Percentiles rank a stretch among this genome's conserved stretches.
Evolutionary conservation across 176 grass and related monocot species (phyloP).

Genomic region (Avena eriantha): DNA sequence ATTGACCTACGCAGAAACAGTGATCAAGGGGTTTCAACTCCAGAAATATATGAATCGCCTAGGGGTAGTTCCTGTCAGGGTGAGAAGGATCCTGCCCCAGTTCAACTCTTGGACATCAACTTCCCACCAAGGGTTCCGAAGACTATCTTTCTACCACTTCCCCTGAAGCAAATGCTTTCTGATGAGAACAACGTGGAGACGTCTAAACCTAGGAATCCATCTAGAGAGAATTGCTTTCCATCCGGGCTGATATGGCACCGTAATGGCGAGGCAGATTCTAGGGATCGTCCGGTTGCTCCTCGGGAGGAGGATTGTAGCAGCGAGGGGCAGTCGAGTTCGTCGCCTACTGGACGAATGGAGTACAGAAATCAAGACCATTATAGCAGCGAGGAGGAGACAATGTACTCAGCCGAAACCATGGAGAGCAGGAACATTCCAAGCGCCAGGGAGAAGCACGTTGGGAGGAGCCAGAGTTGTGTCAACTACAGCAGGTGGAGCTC

Average conservation of each 20-base stretch:
- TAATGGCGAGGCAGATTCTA: slow-evolving; percentile 51
- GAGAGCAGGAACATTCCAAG: slow-evolving; percentile 88
- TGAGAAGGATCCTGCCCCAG: slow-evolving; percentile 49
- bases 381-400: slow-evolving; percentile 83
- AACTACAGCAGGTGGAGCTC: slow-evolving; percentile 77
- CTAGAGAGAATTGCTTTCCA: slow-evolving; percentile 56
- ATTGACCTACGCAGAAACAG: slow-evolving; percentile 62
- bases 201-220: slow-evolving; percentile 50
- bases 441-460: slow-evolving; percentile 70
- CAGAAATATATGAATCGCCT: slow-evolving; percentile 79
- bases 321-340: slow-evolving; percentile 71
- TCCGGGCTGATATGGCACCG: slow-evolving; percentile 51
- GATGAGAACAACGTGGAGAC: slow-evolving; percentile 66
- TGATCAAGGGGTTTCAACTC: slow-evolving; percentile 70
- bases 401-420: slow-evolving; percentile 99
- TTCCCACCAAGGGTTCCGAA: slow-evolving; percentile 68
- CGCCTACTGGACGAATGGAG: slow-evolving; percentile 53
- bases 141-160: slow-evolving; percentile 82
- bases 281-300: slow-evolving; percentile 45
- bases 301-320: slow-evolving; percentile 53
- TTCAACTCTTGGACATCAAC: slow-evolving; percentile 63
- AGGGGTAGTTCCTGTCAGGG: slow-evolving; percentile 56
- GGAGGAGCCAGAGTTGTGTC: slow-evolving; percentile 88
- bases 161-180: slow-evolving; percentile 90
- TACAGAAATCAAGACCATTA: slow-evolving; percentile 52